phyloP scores from a whole-genome alignment of 805 yeast species.

The Saturnispora sanitii region DNA sequence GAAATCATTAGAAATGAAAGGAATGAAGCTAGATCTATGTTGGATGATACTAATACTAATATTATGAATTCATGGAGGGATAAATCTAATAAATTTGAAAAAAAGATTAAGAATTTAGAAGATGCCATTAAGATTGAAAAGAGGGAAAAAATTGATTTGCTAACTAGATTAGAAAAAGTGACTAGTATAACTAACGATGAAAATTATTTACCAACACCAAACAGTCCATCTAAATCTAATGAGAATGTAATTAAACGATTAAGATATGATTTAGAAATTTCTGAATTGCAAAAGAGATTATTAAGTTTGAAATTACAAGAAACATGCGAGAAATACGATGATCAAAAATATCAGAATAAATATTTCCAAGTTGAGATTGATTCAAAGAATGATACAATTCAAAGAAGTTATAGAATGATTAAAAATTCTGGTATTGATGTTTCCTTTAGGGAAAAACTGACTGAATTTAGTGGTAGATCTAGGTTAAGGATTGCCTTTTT shows the following conservation, averaged over 20 bases:
- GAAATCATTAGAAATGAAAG: conserved; percentile 11
- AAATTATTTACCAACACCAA: conserved; percentile 20
- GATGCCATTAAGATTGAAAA: conserved; percentile 2
- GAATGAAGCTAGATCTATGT: background rate
- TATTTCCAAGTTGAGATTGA: conserved; percentile 23
- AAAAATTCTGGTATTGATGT: conserved; percentile 17
- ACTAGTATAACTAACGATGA: conserved; percentile 10
- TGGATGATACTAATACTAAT: background rate
- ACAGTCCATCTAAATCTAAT: conserved; percentile 16
- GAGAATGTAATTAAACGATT: background rate
- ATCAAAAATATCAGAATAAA: conserved; percentile 27
- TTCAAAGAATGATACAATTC: conserved; percentile 11
- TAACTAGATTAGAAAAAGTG: conserved; percentile 5
- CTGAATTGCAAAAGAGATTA: conserved; percentile 34
- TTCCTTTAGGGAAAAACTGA: conserved; percentile 1
- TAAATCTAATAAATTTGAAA: conserved; percentile 4
- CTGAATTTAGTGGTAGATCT: conserved; percentile 3
- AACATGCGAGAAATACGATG: conserved; percentile 27
- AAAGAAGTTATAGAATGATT: conserved; percentile 11
- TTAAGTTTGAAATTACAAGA: conserved; percentile 41
- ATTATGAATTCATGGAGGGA: background rate
- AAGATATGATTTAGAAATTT: conserved; percentile 15
- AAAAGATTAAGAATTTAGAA: conserved; percentile 3
- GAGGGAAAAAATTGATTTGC: conserved; percentile 4
- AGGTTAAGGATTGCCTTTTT: conserved; percentile 18